Base-by-base conservation (phyloP, 139 green algal genomes). In the Chlorella sp. region DNA sequence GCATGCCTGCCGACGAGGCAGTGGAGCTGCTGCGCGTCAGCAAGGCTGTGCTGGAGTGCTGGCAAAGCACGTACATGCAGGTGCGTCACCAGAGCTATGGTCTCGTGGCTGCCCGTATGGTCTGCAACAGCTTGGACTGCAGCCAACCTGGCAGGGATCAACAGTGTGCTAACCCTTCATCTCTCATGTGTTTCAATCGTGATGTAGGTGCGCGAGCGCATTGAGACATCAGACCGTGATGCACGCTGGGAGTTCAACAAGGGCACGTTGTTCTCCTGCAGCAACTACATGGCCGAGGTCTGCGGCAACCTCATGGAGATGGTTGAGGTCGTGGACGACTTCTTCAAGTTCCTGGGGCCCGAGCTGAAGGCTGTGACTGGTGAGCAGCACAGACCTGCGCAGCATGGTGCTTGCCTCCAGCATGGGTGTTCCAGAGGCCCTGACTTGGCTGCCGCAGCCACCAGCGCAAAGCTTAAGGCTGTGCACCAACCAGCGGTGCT, bases 161-260 rank as follows among this genome's bases (percentile, higher is more conserved):
- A n/a, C n/a, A n/a, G n/a, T n/a, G n/a, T n/a, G n/a, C n/a, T n/a
- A n/a, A n/a, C n/a, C n/a, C n/a, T n/a, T n/a, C n/a, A n/a, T n/a
- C n/a, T n/a, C n/a, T n/a, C n/a, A n/a, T n/a, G n/a, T n/a, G n/a
- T n/a, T n/a, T 59, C 49, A 5, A 29, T 51, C 20, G 23, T 72
- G 32, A n/a, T n/a, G n/a, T 72, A 91, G 73, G 84, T 92, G 10
- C 76, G 93, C 14, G 92, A 97, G 81, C 87, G 87, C 73, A 95
- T 97, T 34, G 93, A 97, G 81, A 67, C 80, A 17, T 85, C 76
- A 20, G 88, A 91, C 2, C 82, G 91, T 20, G 88, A 94, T 67
- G 85, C 91, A n/a, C 83, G 93, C 69, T 97, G 93, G 93, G 93
- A 97, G 86, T 97, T 97, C 80, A 85, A 82, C 82, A 92, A 91